phyloP scores from a whole-genome alignment of 768 basidiomycete species.

The Hygrophoropsis aurantiaca region DNA sequence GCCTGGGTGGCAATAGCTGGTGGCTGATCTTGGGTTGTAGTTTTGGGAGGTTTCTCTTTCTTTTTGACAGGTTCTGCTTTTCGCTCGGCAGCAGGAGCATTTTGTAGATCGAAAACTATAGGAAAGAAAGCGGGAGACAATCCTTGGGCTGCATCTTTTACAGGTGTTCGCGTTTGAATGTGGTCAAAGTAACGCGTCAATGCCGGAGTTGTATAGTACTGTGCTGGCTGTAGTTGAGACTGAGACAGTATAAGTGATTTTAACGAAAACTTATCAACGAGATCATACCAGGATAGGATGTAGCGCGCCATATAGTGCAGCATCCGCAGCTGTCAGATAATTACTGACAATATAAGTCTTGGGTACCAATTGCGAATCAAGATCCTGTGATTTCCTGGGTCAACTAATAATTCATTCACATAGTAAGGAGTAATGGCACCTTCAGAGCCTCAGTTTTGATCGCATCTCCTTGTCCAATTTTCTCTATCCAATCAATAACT shows the following conservation, averaged over 20 bases:
- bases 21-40: slow-evolving; percentile 22
- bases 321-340: slow-evolving; percentile 85
- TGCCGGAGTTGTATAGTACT: slow-evolving; percentile 78
- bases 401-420: neutral
- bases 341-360: slow-evolving; percentile 86
- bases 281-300: slow-evolving; percentile 81
- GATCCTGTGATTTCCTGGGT: slow-evolving; percentile 44
- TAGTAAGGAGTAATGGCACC: slow-evolving; percentile 32
- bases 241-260: slow-evolving; percentile 33
- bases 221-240: slow-evolving; percentile 68
- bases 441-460: slow-evolving; percentile 47
- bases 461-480: slow-evolving; percentile 50
- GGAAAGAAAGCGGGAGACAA: slow-evolving; percentile 52
- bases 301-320: slow-evolving; percentile 86
- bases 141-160: slow-evolving; percentile 55
- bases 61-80: slow-evolving; percentile 75
- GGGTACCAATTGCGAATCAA: slow-evolving; percentile 70
- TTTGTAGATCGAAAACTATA: slow-evolving; percentile 70
- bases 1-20: slow-evolving; percentile 22
- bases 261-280: slow-evolving; percentile 11
- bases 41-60: slow-evolving; percentile 59
- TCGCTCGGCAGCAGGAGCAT: slow-evolving; percentile 73
- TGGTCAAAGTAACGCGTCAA: slow-evolving; percentile 95
- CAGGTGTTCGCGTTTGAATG: slow-evolving; percentile 70
- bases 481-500: slow-evolving; percentile 70